Conservation (phyloP, 192 early-diverging fungal genomes). For the Coemansia interrupta region DNA sequence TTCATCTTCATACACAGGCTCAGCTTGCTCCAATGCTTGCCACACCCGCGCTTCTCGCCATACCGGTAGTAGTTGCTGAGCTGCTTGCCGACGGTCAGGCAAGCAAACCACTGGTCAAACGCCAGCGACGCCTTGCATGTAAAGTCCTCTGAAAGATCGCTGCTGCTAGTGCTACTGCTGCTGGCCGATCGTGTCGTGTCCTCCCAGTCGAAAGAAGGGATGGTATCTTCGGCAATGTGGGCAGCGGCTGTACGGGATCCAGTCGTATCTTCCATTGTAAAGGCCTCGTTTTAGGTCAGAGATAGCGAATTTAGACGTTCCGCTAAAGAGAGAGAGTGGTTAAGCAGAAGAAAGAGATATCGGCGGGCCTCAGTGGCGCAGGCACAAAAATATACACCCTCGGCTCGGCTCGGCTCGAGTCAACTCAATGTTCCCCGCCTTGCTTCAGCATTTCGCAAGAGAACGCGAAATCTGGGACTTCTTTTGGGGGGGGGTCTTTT, state of each 20-base stretch:
- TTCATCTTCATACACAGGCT: constrained; percentile 43
- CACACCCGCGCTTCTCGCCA: constrained; percentile 37
- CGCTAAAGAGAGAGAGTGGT: no score
- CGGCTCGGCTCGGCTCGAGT: no score
- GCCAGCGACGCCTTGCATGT: constrained; percentile 46
- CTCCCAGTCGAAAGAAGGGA: constrained; percentile 13
- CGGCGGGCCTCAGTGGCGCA: no score
- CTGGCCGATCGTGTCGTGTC: constrained; percentile 1
- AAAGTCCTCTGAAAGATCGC: constrained; percentile 15
- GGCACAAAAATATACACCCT: no score
- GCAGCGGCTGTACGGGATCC: background rate
- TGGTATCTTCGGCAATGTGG: no score
- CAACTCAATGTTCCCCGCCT: no score
- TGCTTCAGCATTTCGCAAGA: no score
- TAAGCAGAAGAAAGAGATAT: no score
- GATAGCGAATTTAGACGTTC: background rate
- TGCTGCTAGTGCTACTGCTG: constrained; percentile 5
- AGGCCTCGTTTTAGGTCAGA: background rate
- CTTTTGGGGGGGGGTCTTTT: no score
- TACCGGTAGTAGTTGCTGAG: constrained; percentile 52
- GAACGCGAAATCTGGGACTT: no score
- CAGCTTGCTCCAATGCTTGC: constrained; percentile 43
- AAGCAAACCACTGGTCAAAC: constrained; percentile 49
- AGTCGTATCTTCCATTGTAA: constrained; percentile 4
- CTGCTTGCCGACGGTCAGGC: constrained; percentile 49